Percentiles rank a stretch among this genome's conserved stretches.
These are phyloP conservation scores for Plasmodium malariae DNA, from an alignment of 169 alveolate genomes.

Conservation along the genomic window DNA sequence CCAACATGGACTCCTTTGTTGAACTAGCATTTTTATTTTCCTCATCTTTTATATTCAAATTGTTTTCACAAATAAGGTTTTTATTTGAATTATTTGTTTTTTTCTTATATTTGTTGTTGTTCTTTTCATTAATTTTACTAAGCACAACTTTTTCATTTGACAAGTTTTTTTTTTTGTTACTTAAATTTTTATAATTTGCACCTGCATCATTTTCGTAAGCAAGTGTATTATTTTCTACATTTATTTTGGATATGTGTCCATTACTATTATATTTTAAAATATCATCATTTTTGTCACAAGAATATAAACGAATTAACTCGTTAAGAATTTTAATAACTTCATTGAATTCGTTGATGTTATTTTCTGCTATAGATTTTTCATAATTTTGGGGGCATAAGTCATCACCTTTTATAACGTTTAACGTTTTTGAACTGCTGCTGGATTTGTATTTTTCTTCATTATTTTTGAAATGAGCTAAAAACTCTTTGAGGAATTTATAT, in stretches of 20 bases:
- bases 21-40: background rate
- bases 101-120: too few species aligned
- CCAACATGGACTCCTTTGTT: background rate
- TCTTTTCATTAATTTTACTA: too few species aligned
- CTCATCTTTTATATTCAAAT: background rate
- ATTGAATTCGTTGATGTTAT: conserved; percentile 29
- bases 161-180: too few species aligned
- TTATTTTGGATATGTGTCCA: background rate
- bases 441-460: conserved; percentile 67
- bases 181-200: too few species aligned
- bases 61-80: background rate
- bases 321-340: conserved; percentile 27
- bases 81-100: background rate
- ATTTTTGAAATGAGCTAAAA: conserved; percentile 44
- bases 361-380: background rate
- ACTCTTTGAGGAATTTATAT: conserved; percentile 33
- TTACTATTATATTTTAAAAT: background rate
- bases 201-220: too few species aligned
- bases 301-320: conserved; percentile 35
- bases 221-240: background rate
- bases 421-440: background rate
- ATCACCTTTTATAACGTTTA: background rate
- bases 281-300: background rate
- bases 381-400: background rate
- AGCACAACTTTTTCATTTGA: too few species aligned